Evolutionary conservation across 2,329 filamentous ascomycete species (phyloP).

Genomic region (Tolypocladium nubicola): DNA sequence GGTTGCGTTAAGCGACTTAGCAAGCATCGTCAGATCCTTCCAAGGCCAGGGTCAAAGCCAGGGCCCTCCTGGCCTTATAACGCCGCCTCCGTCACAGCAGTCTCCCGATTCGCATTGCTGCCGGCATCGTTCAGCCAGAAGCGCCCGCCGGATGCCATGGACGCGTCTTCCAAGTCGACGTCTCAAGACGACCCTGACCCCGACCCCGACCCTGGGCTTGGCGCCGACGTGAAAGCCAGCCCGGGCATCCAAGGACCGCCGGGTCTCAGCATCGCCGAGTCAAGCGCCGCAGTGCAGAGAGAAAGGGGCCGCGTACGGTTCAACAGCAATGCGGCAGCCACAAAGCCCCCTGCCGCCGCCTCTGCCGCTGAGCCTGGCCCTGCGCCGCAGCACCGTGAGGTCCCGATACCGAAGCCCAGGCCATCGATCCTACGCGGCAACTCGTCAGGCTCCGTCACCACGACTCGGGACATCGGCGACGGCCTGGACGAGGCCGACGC

Average conservation of each 20-base stretch:
- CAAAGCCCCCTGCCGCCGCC: slow-evolving; percentile 13
- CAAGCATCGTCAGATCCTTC: background rate
- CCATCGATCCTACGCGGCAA: slow-evolving; percentile 32
- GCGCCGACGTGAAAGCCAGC: background rate
- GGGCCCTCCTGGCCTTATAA: background rate
- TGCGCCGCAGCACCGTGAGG: background rate
- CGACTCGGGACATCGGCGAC: slow-evolving; percentile 12
- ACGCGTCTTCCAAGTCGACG: background rate
- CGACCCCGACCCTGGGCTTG: background rate
- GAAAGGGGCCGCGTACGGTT: slow-evolving; percentile 38
- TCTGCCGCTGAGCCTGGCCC: background rate
- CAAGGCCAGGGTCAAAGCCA: background rate
- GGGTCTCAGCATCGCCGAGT: background rate
- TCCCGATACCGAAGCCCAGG: slow-evolving; percentile 16
- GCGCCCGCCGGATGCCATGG: background rate
- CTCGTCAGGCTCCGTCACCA: slow-evolving; percentile 27
- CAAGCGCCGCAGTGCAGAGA: slow-evolving; percentile 16
- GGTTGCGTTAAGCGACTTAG: background rate
- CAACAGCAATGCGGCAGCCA: slow-evolving; percentile 31
- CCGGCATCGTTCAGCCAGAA: background rate
- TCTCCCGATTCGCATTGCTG: background rate
- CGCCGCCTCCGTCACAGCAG: background rate
- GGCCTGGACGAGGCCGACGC: slow-evolving; percentile 12
- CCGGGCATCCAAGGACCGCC: background rate
- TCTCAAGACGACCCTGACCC: background rate